Base-by-base conservation (phyloP, 1,139 yeast genomes). In the Suhomyces yuchorum region DNA sequence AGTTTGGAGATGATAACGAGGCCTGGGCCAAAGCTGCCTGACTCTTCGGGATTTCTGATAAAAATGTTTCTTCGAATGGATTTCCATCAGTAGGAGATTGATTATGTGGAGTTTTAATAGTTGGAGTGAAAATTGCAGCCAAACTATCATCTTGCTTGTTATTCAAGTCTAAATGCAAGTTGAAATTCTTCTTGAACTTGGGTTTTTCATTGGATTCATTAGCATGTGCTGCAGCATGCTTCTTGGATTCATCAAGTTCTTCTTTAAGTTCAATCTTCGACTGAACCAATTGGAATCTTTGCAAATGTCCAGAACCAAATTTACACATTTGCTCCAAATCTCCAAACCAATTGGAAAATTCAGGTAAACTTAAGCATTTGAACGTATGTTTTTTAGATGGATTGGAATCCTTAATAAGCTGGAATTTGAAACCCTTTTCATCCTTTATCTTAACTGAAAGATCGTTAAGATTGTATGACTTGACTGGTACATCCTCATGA, bases 381-480 rank as follows among this genome's bases (percentile, higher is more conserved):
- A 75, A 74, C 1, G 77, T 72, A 40, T 59, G 58, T 55, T 68
- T 73, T 42, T 68, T 70, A 15, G 62, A 56, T 15, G 60, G 53
- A 48, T 65, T 66, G 5, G 70, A 59, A 17, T 55, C 58, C 52
- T 66, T 69, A 20, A 61, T 56, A 41, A 75, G 58, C 22, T 68
- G 63, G 47, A 75, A 75, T 52, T 75, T 75, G 53, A 63, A 64
- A 12, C 62, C 60, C 26, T 62, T 61, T 8, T 68, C 73, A 52
- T 70, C 71, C 49, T 74, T 73, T 15, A 66, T 55, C 40, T 59
- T 57, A 28, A 75, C 62, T 18, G 59, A 50, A 53, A 66, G 71
- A 43, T 74, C 75, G 51, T 75, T 75, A 51, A 75, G 65, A 52
- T 73, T 75, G 56, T 75, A 75, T 1, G 79, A 74, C 51, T 72